phyloP scores from a whole-genome alignment of 2,329 filamentous ascomycete species.

The Thielaviopsis populi region DNA sequence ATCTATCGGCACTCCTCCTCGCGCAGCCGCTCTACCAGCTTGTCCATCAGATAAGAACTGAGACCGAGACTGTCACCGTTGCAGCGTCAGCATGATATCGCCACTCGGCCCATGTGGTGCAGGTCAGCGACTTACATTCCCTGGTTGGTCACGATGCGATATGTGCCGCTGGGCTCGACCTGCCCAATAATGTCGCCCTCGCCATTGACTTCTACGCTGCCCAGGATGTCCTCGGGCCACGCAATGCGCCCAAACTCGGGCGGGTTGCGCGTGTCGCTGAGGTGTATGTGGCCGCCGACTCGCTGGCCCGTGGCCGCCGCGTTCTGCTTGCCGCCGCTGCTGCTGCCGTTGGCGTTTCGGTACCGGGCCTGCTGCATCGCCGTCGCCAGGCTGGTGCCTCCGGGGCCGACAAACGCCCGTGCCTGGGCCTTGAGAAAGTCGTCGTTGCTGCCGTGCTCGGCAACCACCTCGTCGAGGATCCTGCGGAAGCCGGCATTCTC shows the following conservation, averaged over 20 bases:
- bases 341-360: background rate
- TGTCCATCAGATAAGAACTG: conserved; percentile 37
- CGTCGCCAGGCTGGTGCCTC: conserved; percentile 27
- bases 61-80: conserved; percentile 33
- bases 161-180: conserved; percentile 46
- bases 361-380: conserved; percentile 9
- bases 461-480: conserved; percentile 43
- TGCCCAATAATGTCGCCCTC: conserved; percentile 41
- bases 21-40: conserved; percentile 34
- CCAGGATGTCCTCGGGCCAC: conserved; percentile 55
- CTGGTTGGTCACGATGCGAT: conserved; percentile 48
- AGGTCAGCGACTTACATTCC: conserved; percentile 42
- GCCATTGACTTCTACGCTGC: conserved; percentile 49
- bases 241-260: conserved; percentile 54
- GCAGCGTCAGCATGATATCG: conserved; percentile 1
- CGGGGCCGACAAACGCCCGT: conserved; percentile 43
- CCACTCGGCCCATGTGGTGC: background rate
- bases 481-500: conserved; percentile 45
- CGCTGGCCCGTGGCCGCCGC: conserved; percentile 47
- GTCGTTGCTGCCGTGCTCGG: conserved; percentile 40
- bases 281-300: conserved; percentile 46
- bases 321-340: conserved; percentile 28
- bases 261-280: conserved; percentile 48
- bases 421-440: conserved; percentile 41
- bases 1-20: conserved; percentile 18